A percentile compares a stretch with the other conserved stretches of the same genome.
These are phyloP conservation scores for Dryas drummondii DNA, from an alignment of 306 rosid genomes.

Conservation along the genomic window DNA sequence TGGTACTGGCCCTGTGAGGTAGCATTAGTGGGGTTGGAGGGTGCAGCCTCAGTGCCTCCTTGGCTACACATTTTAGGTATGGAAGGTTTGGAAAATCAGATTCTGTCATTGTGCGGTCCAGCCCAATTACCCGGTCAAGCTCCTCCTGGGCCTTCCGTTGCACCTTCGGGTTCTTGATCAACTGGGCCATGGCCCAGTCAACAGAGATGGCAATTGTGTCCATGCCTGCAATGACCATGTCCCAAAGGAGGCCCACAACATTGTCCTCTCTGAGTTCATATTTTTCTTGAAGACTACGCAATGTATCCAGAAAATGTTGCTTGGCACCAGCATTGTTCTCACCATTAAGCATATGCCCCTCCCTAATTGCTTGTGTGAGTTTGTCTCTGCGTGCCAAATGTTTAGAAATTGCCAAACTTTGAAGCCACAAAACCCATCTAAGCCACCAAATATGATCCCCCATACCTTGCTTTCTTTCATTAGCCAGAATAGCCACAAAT, in stretches of 20 bases:
- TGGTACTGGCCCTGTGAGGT: slow-evolving; percentile 69
- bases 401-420: slow-evolving; percentile 59
- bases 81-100: slow-evolving; percentile 61
- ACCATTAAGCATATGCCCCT: slow-evolving; percentile 60
- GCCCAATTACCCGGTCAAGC: slow-evolving; percentile 58
- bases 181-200: slow-evolving; percentile 90
- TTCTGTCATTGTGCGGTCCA: slow-evolving; percentile 56
- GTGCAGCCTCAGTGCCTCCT: slow-evolving; percentile 75
- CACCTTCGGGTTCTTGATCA: slow-evolving; percentile 69
- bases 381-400: slow-evolving; percentile 62
- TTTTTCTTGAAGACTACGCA: slow-evolving; percentile 62
- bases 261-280: slow-evolving; percentile 82
- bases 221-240: slow-evolving; percentile 84
- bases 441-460: slow-evolving; percentile 63
- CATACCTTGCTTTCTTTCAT: slow-evolving; percentile 43
- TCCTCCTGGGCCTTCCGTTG: slow-evolving; percentile 80
- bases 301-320: slow-evolving; percentile 76
- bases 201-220: slow-evolving; percentile 74
- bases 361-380: slow-evolving; percentile 73
- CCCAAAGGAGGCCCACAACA: slow-evolving; percentile 87
- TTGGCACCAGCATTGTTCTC: slow-evolving; percentile 49
- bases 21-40: slow-evolving; percentile 96
- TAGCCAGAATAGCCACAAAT: slow-evolving; percentile 54
- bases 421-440: slow-evolving; percentile 69
- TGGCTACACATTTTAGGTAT: slow-evolving; percentile 64